These are phyloP conservation scores for Closterium sp. DNA, from an alignment of 139 green algal species.

Conservation along the genomic window DNA sequence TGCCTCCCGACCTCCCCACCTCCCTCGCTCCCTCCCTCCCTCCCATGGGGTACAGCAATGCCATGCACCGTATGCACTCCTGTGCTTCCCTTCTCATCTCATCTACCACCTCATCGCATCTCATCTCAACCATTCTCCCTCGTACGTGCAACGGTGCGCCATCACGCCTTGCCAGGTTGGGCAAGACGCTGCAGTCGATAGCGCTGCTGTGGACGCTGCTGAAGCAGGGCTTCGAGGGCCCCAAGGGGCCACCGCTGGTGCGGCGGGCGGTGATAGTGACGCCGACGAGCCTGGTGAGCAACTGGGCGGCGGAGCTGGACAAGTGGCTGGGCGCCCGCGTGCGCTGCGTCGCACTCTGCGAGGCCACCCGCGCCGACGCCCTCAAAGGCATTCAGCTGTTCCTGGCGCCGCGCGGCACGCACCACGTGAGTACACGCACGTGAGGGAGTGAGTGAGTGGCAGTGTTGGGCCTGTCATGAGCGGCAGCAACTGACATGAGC, in stretches of 20 bases:
- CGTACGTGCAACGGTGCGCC: background rate
- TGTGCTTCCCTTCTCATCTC: no score
- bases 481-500: no score
- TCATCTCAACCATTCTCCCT: background rate
- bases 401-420: slow-evolving; percentile 17
- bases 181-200: slow-evolving; percentile 72
- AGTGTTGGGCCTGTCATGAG: background rate
- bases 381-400: slow-evolving; percentile 66
- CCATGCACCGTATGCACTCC: no score
- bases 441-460: background rate
- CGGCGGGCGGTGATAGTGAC: slow-evolving; percentile 91
- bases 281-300: slow-evolving; percentile 93
- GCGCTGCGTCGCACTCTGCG: slow-evolving; percentile 78
- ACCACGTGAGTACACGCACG: slow-evolving; percentile 4
- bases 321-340: slow-evolving; percentile 93
- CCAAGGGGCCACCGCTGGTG: slow-evolving; percentile 67
- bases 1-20: no score
- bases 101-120: background rate
- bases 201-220: slow-evolving; percentile 94
- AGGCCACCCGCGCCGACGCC: slow-evolving; percentile 86
- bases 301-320: slow-evolving; percentile 93
- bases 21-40: no score
- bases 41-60: no score
- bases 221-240: slow-evolving; percentile 45
- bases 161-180: slow-evolving; percentile 11